Evolutionary conservation across 176 grass and related monocot genomes (phyloP).

Genomic region (Hyparrhenia diplandra): DNA sequence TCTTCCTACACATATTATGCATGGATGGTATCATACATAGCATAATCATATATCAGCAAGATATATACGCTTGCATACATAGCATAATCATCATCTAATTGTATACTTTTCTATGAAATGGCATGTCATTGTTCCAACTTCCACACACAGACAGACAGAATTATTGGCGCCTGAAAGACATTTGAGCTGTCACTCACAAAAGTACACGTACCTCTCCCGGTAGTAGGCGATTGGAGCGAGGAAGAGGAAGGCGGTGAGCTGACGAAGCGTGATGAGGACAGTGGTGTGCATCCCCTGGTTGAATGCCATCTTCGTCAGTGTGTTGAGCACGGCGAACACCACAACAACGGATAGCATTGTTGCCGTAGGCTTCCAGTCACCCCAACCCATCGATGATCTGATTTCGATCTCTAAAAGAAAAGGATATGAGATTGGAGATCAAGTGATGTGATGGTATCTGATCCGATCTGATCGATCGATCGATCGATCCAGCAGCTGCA

Average conservation of each 20-base stretch:
- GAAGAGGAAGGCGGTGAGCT: constrained; percentile 53
- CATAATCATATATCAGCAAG: no score
- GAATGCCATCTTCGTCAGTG: constrained; percentile 61
- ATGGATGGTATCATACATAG: no score
- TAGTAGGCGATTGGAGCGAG: constrained; percentile 70
- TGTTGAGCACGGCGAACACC: constrained; percentile 49
- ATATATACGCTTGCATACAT: no score
- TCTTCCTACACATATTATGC: constrained; percentile 41
- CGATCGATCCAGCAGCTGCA: background rate
- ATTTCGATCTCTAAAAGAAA: background rate
- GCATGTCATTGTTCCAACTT: background rate
- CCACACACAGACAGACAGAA: background rate
- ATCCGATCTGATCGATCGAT: no score
- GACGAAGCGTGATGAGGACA: constrained; percentile 66
- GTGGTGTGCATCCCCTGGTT: constrained; percentile 66
- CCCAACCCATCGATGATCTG: background rate
- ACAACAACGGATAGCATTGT: constrained; percentile 51
- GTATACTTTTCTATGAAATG: background rate
- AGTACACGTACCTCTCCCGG: constrained; percentile 49
- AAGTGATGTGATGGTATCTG: background rate
- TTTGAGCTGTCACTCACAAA: background rate
- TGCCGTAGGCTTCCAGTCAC: constrained; percentile 31
- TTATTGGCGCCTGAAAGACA: background rate
- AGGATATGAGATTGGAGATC: background rate
- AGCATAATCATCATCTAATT: no score